A percentile compares a stretch with the other conserved stretches of the same genome.
Conservation (phyloP, 2,329 filamentous ascomycete species). For the Hypoxylon sp. region DNA sequence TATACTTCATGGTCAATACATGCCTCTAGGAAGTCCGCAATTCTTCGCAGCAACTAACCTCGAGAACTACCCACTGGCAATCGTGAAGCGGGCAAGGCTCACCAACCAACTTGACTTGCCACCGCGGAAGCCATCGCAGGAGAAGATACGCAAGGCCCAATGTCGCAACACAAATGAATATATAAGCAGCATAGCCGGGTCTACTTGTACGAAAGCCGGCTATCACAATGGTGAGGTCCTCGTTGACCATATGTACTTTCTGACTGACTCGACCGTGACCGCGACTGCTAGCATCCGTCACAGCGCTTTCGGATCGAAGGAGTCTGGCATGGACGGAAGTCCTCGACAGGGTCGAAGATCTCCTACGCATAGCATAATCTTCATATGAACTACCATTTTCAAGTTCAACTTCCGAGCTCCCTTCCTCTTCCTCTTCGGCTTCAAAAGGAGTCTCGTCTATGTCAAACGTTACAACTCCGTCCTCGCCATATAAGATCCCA, state of each 20-base stretch:
- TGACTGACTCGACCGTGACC: slow-evolving; percentile 79
- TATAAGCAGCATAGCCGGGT: slow-evolving; percentile 78
- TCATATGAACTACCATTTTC: slow-evolving; percentile 60
- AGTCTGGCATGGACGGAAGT: slow-evolving; percentile 74
- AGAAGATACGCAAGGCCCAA: slow-evolving; percentile 86
- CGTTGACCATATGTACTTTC: slow-evolving; percentile 92
- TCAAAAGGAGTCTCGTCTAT: slow-evolving; percentile 55
- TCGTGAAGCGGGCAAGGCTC: slow-evolving; percentile 76
- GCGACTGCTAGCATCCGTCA: slow-evolving; percentile 76
- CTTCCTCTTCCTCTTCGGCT: slow-evolving; percentile 52
- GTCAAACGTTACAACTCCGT: slow-evolving; percentile 51
- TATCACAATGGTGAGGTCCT: slow-evolving; percentile 94
- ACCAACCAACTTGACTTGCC: slow-evolving; percentile 84
- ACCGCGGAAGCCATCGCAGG: slow-evolving; percentile 90
- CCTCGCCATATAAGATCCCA: slow-evolving; percentile 59
- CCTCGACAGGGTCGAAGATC: slow-evolving; percentile 73
- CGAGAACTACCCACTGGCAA: slow-evolving; percentile 93
- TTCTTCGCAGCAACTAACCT: slow-evolving; percentile 65
- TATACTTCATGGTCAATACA: slow-evolving; percentile 53
- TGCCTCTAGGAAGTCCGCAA: slow-evolving; percentile 4
- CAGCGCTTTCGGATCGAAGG: slow-evolving; percentile 77
- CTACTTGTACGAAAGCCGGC: slow-evolving; percentile 88
- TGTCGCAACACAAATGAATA: slow-evolving; percentile 78
- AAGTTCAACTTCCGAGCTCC: slow-evolving; percentile 60
- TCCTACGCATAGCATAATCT: slow-evolving; percentile 69